A percentile compares a stretch with the other conserved stretches of the same genome.
Conservation (phyloP, 371 early-diverging fungal species). For the Coemansia sp. region DNA sequence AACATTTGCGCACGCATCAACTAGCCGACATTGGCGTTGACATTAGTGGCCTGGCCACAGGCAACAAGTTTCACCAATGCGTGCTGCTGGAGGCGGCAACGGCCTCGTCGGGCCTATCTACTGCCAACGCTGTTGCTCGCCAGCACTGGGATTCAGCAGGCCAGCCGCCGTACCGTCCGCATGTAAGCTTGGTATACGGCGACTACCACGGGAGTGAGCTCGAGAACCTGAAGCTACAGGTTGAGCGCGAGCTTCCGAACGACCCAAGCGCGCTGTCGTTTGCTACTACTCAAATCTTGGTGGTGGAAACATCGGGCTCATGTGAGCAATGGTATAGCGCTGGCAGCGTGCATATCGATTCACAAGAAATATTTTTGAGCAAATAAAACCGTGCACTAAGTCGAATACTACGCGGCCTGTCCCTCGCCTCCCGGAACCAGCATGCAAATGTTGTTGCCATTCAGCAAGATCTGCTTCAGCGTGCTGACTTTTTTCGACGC, state of each 20-base stretch:
- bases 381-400: not conserved
- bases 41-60: slow-evolving; percentile 6
- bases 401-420: not conserved
- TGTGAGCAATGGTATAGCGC: slow-evolving; percentile 27
- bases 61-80: slow-evolving; percentile 30
- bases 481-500: slow-evolving; percentile 63
- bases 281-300: slow-evolving; percentile 12
- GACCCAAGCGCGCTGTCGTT: slow-evolving; percentile 19
- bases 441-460: slow-evolving; percentile 96
- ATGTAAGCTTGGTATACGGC: slow-evolving; percentile 35
- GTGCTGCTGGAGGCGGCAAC: slow-evolving; percentile 15
- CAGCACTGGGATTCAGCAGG: slow-evolving; percentile 16
- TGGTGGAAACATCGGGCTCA: slow-evolving; percentile 24
- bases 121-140: slow-evolving; percentile 23
- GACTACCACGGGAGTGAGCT: slow-evolving; percentile 1
- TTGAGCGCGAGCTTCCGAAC: slow-evolving; percentile 13
- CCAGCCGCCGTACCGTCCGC: slow-evolving; percentile 20
- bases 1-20: slow-evolving; percentile 5
- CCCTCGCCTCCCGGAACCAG: slow-evolving; percentile 56
- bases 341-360: slow-evolving; percentile 16
- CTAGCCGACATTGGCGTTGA: slow-evolving; percentile 11
- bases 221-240: not conserved
- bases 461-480: slow-evolving; percentile 87
- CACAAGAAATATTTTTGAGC: not conserved
- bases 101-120: not conserved